These are phyloP conservation scores for Pichia sorboxylosa DNA, from an alignment of 1,139 yeast species.

Conservation along the genomic window DNA sequence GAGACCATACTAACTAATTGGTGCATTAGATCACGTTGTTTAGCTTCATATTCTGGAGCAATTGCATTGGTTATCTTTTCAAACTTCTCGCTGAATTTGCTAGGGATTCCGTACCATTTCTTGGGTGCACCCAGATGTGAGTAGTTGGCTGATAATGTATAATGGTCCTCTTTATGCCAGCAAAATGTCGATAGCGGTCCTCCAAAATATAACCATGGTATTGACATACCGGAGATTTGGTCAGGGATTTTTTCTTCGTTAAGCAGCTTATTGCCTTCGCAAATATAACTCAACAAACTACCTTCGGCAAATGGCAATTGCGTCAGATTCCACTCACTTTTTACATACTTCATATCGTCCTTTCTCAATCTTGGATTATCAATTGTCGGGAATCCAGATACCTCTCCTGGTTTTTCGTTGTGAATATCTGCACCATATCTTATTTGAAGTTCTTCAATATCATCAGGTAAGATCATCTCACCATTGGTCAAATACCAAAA, in stretches of 20 bases:
- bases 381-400: slow-evolving; percentile 53
- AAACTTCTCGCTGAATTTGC: slow-evolving; percentile 39
- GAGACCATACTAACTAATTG: slow-evolving; percentile 75
- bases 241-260: background rate
- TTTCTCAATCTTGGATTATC: slow-evolving; percentile 11
- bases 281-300: slow-evolving; percentile 46
- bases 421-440: slow-evolving; percentile 75
- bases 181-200: slow-evolving; percentile 67
- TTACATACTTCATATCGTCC: slow-evolving; percentile 29
- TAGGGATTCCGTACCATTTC: slow-evolving; percentile 72
- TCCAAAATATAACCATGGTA: slow-evolving; percentile 75
- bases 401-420: slow-evolving; percentile 45
- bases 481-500: slow-evolving; percentile 45
- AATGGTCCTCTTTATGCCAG: slow-evolving; percentile 82
- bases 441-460: slow-evolving; percentile 32
- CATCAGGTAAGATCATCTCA: slow-evolving; percentile 9
- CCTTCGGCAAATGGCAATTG: slow-evolving; percentile 57
- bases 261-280: slow-evolving; percentile 1
- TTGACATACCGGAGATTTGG: slow-evolving; percentile 69
- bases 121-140: slow-evolving; percentile 68
- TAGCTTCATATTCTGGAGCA: slow-evolving; percentile 75
- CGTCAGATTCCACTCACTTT: slow-evolving; percentile 36
- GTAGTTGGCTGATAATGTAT: slow-evolving; percentile 65
- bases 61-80: slow-evolving; percentile 40
- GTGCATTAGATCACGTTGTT: slow-evolving; percentile 82